Conservation (phyloP, 1,139 yeast genomes). For the Saccharomycopsis hybrid region DNA sequence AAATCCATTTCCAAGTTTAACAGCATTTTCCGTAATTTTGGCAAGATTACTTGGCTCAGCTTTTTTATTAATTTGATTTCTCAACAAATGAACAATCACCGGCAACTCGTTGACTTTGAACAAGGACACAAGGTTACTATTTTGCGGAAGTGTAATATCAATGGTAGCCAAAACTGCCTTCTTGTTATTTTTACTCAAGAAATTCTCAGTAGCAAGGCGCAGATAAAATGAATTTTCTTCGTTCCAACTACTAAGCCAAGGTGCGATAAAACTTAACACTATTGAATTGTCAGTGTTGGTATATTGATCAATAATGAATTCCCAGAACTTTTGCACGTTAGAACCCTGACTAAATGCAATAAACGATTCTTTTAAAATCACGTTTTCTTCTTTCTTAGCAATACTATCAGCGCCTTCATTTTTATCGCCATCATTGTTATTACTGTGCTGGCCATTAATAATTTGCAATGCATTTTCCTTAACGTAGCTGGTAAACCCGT, state of each 20-base stretch:
- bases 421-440: not conserved
- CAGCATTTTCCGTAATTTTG: no score
- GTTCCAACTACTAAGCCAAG: constrained; percentile 2
- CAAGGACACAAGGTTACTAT: not conserved
- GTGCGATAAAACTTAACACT: constrained; percentile 3
- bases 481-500: not conserved
- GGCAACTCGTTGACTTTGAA: constrained; percentile 7
- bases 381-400: not conserved
- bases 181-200: not conserved
- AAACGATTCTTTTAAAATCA: not conserved
- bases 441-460: no score
- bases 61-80: no score
- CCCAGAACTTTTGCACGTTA: constrained; percentile 1
- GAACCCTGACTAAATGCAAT: not conserved
- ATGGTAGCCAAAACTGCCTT: not conserved
- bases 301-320: not conserved
- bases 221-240: not conserved
- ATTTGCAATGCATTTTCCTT: not conserved
- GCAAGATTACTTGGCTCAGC: not conserved
- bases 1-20: no score
- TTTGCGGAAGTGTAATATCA: constrained; percentile 1
- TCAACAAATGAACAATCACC: constrained; percentile 2
- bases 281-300: not conserved
- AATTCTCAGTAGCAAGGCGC: not conserved
- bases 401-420: not conserved